A percentile compares a stretch with the other conserved stretches of the same genome.
Conservation (phyloP, 2,329 filamentous ascomycete genomes). For the Metarhizium sp. region DNA sequence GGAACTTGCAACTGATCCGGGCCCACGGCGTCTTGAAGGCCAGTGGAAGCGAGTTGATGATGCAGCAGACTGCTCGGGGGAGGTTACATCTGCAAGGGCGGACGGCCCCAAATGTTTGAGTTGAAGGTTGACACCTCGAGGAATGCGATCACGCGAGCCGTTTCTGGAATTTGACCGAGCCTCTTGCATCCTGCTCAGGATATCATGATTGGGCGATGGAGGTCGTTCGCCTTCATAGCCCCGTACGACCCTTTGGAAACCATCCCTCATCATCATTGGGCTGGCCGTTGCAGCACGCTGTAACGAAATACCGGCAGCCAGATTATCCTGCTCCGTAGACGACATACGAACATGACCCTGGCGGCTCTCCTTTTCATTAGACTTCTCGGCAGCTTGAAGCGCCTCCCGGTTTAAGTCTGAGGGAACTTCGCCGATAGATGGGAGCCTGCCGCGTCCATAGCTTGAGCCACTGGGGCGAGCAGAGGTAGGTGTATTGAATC, state of each 20-base stretch:
- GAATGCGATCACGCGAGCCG: constrained; percentile 70
- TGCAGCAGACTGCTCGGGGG: constrained; percentile 44
- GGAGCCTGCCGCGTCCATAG: constrained; percentile 55
- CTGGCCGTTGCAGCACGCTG: constrained; percentile 59
- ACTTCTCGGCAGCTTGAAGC: constrained; percentile 16
- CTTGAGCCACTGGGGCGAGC: constrained; percentile 48
- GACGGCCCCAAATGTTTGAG: constrained; percentile 48
- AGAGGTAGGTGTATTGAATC: constrained; percentile 60
- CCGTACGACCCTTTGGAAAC: constrained; percentile 25
- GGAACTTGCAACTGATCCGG: constrained; percentile 48
- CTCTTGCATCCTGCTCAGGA: constrained; percentile 52
- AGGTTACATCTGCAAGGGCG: constrained; percentile 42
- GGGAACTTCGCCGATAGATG: constrained; percentile 61
- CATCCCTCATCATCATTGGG: constrained; percentile 52
- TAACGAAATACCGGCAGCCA: constrained; percentile 36
- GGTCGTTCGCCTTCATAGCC: constrained; percentile 33
- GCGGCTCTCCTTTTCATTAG: constrained; percentile 17
- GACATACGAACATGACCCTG: constrained; percentile 25
- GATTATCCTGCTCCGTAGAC: constrained; percentile 33
- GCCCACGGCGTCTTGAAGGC: constrained; percentile 42
- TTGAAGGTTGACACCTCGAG: constrained; percentile 57
- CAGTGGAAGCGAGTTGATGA: constrained; percentile 47
- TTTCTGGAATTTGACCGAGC: constrained; percentile 51
- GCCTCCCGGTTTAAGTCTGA: constrained; percentile 21
- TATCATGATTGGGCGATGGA: constrained; percentile 52